These are phyloP conservation scores for Aspergillus persii DNA, from an alignment of 2,329 filamentous ascomycete genomes.

Conservation along the genomic window DNA sequence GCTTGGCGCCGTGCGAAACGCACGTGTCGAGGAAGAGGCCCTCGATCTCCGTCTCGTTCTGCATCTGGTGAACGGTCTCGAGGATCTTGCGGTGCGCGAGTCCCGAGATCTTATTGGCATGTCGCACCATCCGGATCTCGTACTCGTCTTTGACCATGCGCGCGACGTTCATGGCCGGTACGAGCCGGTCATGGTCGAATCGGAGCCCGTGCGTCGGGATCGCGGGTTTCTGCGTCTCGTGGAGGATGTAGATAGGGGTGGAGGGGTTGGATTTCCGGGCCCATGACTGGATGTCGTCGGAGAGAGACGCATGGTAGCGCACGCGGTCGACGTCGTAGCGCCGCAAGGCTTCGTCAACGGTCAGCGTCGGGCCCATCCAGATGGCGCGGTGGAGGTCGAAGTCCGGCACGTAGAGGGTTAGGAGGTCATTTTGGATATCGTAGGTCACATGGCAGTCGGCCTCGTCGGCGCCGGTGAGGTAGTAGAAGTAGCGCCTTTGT, in stretches of 20 bases:
- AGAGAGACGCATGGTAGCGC: slow-evolving; percentile 53
- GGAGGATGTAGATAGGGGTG: slow-evolving; percentile 37
- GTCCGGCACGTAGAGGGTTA: slow-evolving; percentile 72
- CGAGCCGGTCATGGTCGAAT: slow-evolving; percentile 29
- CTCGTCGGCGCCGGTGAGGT: slow-evolving; percentile 55
- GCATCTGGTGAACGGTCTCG: slow-evolving; percentile 59
- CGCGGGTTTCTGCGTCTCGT: slow-evolving; percentile 34
- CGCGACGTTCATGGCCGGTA: slow-evolving; percentile 62
- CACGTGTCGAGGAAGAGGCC: slow-evolving; percentile 75
- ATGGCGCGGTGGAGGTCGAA: slow-evolving; percentile 54
- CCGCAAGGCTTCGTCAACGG: slow-evolving; percentile 56
- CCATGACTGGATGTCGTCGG: slow-evolving; percentile 50
- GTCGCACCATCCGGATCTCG: slow-evolving; percentile 69
- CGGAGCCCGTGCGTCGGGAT: slow-evolving; percentile 13
- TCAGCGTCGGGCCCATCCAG: slow-evolving; percentile 44
- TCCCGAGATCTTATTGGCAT: slow-evolving; percentile 69
- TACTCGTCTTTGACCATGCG: slow-evolving; percentile 72
- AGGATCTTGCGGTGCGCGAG: slow-evolving; percentile 65
- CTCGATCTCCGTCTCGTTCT: slow-evolving; percentile 80
- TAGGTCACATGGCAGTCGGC: slow-evolving; percentile 58
- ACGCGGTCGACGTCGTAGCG: slow-evolving; percentile 71
- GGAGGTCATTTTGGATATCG: slow-evolving; percentile 57
- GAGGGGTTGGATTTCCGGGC: slow-evolving; percentile 21
- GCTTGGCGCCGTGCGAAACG: slow-evolving; percentile 69
- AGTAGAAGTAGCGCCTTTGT: slow-evolving; percentile 62